These are phyloP conservation scores for Aphanomyces invadans DNA, from an alignment of 352 stramenopile genomes.

Conservation along the genomic window DNA sequence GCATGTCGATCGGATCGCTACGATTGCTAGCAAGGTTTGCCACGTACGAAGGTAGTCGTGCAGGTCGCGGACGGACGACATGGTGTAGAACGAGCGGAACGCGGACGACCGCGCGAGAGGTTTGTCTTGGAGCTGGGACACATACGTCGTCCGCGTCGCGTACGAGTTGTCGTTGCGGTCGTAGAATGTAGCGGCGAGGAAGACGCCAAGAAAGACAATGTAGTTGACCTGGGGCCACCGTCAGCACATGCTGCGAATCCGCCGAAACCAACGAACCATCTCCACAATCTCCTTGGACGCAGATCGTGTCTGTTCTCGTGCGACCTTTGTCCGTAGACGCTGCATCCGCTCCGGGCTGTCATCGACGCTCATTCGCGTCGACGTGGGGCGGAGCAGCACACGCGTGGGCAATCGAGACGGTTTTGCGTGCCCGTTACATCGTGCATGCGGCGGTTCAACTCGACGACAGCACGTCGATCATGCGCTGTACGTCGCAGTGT, in stretches of 20 bases:
- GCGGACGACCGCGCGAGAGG: background rate
- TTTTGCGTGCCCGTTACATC: too few species aligned
- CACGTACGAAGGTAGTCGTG: conserved; percentile 16
- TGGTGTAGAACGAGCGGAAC: conserved; percentile 3
- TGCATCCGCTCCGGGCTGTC: background rate
- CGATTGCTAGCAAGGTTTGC: too few species aligned
- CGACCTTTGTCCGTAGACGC: background rate
- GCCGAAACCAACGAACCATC: conserved; percentile 7
- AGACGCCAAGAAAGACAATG: conserved; percentile 16
- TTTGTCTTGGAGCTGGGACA: conserved; percentile 15
- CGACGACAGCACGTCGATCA: too few species aligned
- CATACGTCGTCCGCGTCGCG: background rate
- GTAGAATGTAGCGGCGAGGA: conserved; percentile 6
- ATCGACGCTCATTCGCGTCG: background rate
- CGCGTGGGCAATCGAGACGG: too few species aligned
- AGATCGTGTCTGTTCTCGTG: background rate
- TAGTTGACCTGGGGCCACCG: conserved; percentile 18
- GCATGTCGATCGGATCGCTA: too few species aligned
- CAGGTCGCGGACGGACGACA: conserved; percentile 2
- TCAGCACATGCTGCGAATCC: background rate
- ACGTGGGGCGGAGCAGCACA: too few species aligned
- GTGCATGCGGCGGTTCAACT: too few species aligned
- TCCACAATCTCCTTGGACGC: conserved; percentile 21
- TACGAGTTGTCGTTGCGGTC: conserved; percentile 14
- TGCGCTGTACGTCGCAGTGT: too few species aligned